These are phyloP conservation scores for Penicillium verrucosum DNA, from an alignment of 2,329 filamentous ascomycete species.

Conservation along the genomic window DNA sequence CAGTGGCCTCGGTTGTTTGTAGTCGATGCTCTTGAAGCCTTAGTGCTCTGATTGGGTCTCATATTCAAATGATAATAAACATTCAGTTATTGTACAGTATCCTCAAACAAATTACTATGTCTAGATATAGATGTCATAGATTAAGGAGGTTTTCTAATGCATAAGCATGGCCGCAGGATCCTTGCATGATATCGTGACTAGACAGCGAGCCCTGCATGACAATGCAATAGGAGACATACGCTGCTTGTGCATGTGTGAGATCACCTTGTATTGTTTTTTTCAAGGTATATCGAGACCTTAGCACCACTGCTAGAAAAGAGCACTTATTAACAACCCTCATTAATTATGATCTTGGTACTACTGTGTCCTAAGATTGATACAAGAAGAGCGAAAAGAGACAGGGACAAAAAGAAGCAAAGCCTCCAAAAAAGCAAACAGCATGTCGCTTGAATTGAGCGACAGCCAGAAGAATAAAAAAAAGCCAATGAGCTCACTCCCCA, in stretches of 20 bases:
- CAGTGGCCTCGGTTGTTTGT: background rate
- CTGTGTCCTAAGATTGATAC: background rate
- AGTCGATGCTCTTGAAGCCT: background rate
- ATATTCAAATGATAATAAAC: background rate
- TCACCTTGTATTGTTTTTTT: too few relatives aligned
- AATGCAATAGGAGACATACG: background rate
- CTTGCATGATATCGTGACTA: background rate
- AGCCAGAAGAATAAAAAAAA: background rate
- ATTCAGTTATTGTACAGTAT: too few relatives aligned
- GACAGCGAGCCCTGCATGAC: background rate
- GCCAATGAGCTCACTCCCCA: slow-evolving; percentile 1
- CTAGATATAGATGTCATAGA: too few relatives aligned
- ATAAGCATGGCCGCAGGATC: background rate
- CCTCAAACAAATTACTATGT: background rate
- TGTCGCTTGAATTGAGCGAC: background rate
- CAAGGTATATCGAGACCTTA: background rate
- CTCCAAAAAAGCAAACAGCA: background rate
- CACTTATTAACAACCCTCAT: background rate
- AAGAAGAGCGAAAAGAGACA: background rate
- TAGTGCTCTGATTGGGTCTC: background rate
- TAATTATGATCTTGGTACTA: background rate
- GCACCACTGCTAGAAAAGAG: background rate
- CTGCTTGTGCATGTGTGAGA: background rate
- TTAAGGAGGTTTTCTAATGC: background rate
- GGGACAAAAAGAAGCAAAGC: background rate